Percentiles rank a stretch among this genome's conserved stretches.
Evolutionary conservation across 306 rosid genomes (phyloP).

Genomic region (Aeschynomene evenia): DNA sequence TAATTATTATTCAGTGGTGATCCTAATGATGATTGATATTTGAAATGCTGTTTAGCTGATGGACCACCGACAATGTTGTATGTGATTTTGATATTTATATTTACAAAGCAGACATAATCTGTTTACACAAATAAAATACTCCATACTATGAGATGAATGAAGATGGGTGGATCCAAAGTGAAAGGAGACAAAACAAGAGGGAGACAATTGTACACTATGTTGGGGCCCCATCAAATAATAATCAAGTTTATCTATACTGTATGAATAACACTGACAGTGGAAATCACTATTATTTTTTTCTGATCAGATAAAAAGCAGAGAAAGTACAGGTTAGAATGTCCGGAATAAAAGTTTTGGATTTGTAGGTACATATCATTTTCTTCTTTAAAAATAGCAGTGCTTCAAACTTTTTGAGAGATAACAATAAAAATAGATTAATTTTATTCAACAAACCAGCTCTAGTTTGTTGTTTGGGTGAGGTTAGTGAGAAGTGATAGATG

Average conservation of each 20-base stretch:
- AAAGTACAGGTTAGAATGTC: not conserved
- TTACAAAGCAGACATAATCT: too few relatives aligned
- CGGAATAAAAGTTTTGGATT: not conserved
- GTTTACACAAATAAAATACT: too few relatives aligned
- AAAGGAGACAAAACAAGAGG: not conserved
- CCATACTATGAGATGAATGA: too few relatives aligned
- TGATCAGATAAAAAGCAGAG: not conserved
- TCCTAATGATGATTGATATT: slow-evolving; percentile 21
- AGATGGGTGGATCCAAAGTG: not conserved
- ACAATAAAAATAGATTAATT: too few relatives aligned
- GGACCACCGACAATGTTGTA: not conserved
- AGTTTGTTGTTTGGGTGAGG: too few relatives aligned
- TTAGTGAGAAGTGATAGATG: too few relatives aligned
- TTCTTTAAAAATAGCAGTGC: too few relatives aligned
- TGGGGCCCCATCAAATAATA: not conserved
- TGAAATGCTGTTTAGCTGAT: slow-evolving; percentile 24
- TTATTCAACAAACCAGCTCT: not conserved
- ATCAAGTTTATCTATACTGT: not conserved
- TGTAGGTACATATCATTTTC: not conserved
- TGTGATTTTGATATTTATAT: slow-evolving; percentile 25
- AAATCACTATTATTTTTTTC: not conserved
- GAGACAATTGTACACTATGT: not conserved
- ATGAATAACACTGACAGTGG: not conserved
- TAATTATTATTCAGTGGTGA: slow-evolving; percentile 10
- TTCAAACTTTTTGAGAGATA: too few relatives aligned